Evolutionary conservation across 2,329 filamentous ascomycete genomes (phyloP).

Genomic region (Aspergillus neotritici): DNA sequence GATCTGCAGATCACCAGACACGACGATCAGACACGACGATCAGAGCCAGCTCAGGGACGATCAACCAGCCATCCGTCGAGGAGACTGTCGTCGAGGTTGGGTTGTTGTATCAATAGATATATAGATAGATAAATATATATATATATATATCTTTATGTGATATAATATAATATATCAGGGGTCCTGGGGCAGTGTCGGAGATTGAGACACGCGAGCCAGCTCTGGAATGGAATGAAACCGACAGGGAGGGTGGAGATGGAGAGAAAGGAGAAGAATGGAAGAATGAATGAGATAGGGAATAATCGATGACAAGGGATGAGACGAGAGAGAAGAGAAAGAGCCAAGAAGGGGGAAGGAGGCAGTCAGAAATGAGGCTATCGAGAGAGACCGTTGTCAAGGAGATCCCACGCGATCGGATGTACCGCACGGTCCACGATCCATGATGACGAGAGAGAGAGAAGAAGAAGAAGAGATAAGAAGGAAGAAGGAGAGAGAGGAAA

Average conservation of each 20-base stretch:
- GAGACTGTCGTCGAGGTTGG: no score
- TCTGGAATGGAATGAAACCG: neutral
- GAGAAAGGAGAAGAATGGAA: constrained; percentile 2
- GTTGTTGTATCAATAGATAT: no score
- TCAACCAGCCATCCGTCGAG: neutral
- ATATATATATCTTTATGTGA: no score
- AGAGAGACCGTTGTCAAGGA: neutral
- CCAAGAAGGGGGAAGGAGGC: constrained; percentile 12
- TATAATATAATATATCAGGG: no score
- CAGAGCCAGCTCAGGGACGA: constrained; percentile 1
- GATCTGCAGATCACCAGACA: neutral
- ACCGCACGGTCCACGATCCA: no score
- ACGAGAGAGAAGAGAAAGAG: constrained; percentile 5
- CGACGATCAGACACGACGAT: neutral
- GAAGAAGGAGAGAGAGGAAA: constrained; percentile 5
- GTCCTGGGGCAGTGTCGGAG: no score
- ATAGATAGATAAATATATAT: no score
- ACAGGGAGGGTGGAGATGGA: constrained; percentile 1
- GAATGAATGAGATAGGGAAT: neutral
- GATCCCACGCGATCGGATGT: no score
- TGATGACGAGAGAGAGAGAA: neutral
- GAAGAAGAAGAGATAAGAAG: constrained; percentile 2
- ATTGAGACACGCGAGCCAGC: no score
- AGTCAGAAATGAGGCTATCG: constrained; percentile 2
- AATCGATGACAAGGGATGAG: neutral